A percentile compares a stretch with the other conserved stretches of the same genome.
Conservation (phyloP, 164 flowering plant genomes). For the Magnolia sinica region DNA sequence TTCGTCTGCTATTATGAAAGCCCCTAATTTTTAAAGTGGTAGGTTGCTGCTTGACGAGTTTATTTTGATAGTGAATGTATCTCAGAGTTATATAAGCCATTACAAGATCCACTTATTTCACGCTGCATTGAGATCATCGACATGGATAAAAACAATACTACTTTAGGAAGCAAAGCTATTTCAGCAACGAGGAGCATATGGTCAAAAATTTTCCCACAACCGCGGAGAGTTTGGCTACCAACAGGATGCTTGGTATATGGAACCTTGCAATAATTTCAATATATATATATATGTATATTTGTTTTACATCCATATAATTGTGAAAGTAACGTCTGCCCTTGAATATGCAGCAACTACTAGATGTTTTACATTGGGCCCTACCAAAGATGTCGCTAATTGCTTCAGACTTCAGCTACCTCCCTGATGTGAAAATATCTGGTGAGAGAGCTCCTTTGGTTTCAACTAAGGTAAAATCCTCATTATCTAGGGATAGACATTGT, state of each 20-base stretch:
- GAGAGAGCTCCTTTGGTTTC: constrained; percentile 96
- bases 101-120: constrained; percentile 67
- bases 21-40: no score
- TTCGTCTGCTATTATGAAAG: neutral
- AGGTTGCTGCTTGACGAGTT: neutral
- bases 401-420: constrained; percentile 95
- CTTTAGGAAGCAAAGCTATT: constrained; percentile 25
- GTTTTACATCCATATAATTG: neutral
- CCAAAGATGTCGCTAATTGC: constrained; percentile 98
- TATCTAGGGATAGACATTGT: neutral
- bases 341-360: constrained; percentile 69
- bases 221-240: constrained; percentile 90
- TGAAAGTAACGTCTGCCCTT: constrained; percentile 10
- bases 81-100: constrained; percentile 69
- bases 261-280: neutral
- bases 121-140: constrained; percentile 66
- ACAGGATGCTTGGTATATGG: constrained; percentile 85
- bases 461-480: constrained; percentile 56
- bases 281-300: neutral
- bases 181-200: constrained; percentile 49
- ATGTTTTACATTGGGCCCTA: constrained; percentile 69
- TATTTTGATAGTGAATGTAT: constrained; percentile 19
- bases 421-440: constrained; percentile 88
- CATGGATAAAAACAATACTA: constrained; percentile 30
- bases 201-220: constrained; percentile 75